Conservation (phyloP, 768 basidiomycete species). For the Phanerochaete sordida region DNA sequence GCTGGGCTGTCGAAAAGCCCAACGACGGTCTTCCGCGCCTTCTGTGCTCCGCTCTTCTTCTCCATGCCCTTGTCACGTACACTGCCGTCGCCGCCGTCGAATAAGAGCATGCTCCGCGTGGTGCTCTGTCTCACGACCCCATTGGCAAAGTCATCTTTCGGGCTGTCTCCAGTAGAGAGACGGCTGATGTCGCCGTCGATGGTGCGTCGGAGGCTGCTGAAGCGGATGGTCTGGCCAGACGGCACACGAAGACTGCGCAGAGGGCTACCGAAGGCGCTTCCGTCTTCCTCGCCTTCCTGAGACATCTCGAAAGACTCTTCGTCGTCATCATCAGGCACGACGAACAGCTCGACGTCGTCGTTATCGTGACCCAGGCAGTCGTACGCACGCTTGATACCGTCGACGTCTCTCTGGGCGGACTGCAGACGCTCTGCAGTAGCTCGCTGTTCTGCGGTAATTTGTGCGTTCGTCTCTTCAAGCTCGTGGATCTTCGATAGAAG, state of each 20-base stretch:
- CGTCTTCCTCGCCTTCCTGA: not conserved
- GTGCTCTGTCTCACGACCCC: slow-evolving; percentile 27
- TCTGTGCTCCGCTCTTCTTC: slow-evolving; percentile 15
- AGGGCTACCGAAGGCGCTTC: slow-evolving; percentile 12
- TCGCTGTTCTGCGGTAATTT: slow-evolving; percentile 62
- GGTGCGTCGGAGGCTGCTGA: slow-evolving; percentile 43
- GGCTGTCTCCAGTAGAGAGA: slow-evolving; percentile 6
- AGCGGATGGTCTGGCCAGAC: slow-evolving; percentile 40
- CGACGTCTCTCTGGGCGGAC: slow-evolving; percentile 70
- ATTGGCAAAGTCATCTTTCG: slow-evolving; percentile 18
- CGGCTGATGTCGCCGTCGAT: slow-evolving; percentile 34
- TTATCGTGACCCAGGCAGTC: slow-evolving; percentile 60
- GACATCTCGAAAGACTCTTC: slow-evolving; percentile 20
- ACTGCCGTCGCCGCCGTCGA: not conserved
- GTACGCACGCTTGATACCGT: slow-evolving; percentile 66
- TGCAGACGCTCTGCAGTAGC: slow-evolving; percentile 59
- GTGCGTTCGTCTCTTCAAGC: slow-evolving; percentile 67
- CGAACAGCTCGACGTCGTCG: slow-evolving; percentile 50
- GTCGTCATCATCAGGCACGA: slow-evolving; percentile 31
- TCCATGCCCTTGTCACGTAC: not conserved
- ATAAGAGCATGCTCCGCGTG: slow-evolving; percentile 12
- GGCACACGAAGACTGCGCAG: slow-evolving; percentile 3
- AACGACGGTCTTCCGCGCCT: slow-evolving; percentile 51
- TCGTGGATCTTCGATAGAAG: slow-evolving; percentile 73
- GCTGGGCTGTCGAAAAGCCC: slow-evolving; percentile 51